These are phyloP conservation scores for Citrullus colocynthis DNA, from an alignment of 306 rosid species.

Conservation along the genomic window DNA sequence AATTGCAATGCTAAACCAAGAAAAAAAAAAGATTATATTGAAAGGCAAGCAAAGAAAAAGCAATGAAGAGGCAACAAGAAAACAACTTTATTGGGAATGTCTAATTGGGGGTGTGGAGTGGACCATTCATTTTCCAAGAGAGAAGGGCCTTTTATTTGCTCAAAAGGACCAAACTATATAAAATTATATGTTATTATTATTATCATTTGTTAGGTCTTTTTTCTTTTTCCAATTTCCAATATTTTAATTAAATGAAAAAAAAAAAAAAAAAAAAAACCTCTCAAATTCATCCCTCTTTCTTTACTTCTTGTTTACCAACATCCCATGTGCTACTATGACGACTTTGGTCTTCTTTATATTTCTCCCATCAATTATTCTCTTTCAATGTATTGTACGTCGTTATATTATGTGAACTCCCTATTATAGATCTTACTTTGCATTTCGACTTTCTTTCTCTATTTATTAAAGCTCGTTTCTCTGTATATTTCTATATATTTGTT, in stretches of 20 bases:
- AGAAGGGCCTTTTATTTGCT: too few relatives aligned
- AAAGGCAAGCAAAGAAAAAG: neutral
- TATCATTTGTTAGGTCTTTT: neutral
- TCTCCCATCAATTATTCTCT: neutral
- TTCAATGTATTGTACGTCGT: neutral
- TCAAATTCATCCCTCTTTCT: neutral
- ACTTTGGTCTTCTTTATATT: neutral
- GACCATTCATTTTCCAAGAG: neutral
- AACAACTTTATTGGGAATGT: constrained; percentile 2
- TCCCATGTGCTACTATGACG: neutral
- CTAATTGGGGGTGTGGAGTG: neutral
- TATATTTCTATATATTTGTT: neutral
- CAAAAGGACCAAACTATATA: neutral
- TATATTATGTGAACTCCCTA: neutral
- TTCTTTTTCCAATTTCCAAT: neutral
- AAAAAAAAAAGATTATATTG: neutral
- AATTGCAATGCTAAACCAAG: neutral
- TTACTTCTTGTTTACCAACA: neutral
- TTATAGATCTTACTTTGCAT: neutral
- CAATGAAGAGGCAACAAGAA: neutral
- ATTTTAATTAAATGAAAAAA: neutral
- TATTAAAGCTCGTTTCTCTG: neutral
- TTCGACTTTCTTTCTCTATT: neutral
- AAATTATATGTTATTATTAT: neutral
- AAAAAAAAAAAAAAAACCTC: neutral